Percentiles rank a stretch among this genome's conserved stretches.
Conservation (phyloP, 306 rosid species). For the Hippophae rhamnoides region DNA sequence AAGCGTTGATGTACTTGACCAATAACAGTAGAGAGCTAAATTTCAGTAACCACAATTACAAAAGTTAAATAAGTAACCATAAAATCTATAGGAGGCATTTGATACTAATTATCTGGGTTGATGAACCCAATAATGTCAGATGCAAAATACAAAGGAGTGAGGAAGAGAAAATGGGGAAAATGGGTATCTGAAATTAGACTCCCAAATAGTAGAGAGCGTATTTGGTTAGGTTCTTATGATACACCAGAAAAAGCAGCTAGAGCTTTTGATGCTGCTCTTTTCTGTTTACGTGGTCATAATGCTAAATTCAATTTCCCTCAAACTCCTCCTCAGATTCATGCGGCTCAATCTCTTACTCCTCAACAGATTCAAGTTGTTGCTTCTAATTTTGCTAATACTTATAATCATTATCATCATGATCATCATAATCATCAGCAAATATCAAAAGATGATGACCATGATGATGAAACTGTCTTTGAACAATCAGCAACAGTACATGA, state of each 20-base stretch:
- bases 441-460: not conserved
- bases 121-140: no score
- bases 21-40: no score
- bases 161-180: conserved; percentile 77
- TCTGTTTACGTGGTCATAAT: conserved; percentile 44
- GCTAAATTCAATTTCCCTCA: conserved; percentile 56
- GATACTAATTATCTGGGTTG: no score
- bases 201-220: conserved; percentile 61
- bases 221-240: conserved; percentile 69
- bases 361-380: conserved; percentile 49
- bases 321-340: conserved; percentile 23
- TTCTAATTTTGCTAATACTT: conserved; percentile 32
- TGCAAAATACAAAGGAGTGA: conserved; percentile 48
- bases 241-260: conserved; percentile 55
- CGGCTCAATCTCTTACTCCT: conserved; percentile 19
- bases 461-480: not conserved
- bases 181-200: conserved; percentile 76
- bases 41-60: no score
- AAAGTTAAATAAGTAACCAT: no score
- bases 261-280: conserved; percentile 70
- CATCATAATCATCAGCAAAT: not conserved
- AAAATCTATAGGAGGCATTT: no score
- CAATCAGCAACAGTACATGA: not conserved
- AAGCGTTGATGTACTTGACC: no score
- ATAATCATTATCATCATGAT: not conserved